Base-by-base conservation (phyloP, 208 protist genomes). In the Novymonas esmeraldas region DNA sequence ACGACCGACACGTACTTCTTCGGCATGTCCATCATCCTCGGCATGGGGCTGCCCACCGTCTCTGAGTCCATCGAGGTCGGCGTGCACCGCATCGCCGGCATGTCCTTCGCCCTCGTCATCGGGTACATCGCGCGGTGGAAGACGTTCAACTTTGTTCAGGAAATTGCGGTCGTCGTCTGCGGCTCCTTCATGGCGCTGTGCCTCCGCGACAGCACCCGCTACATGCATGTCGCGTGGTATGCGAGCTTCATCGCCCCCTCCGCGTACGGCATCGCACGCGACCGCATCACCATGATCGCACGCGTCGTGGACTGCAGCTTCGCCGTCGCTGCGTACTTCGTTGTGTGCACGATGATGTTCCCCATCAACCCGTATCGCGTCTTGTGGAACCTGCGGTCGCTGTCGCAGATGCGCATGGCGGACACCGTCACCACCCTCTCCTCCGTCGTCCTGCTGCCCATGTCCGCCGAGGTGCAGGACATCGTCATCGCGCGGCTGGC, bases 11-110 rank as follows among this genome's bases (percentile, higher is more conserved):
- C 69, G 10, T 87, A 83, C 64, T 87, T 74, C 70, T 85, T 87
- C 62, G 84, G 79, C 20, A 87, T 87, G 74, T 73, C 78, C 2
- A 87, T 90, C 58, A 81, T 90, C 29, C 62, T 85, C 18, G 80
- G 80, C 48, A 76, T 90, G 46, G 73, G 79, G 24, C 64, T 82
- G 41, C 84, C 78, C 31, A 87, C 84, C 6, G 73, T 69, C 6
- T 64, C 78, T 20, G 78, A 90, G 65, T 78, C 81, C 10, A 69
- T 90, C 34, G 68, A 81, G 49, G 66, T 74, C 0, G 84, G 81
- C 46, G 70, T 85, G n/a, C 77, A 84, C 56, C 84, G 84, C 36
- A 73, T 87, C 29, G 59, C 70, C 2, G 84, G 81, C 20, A 72
- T 84, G 63, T 55, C 73, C 49, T 83, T 83, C 70, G 75, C 80